These are phyloP conservation scores for Exophiala spinifera DNA, from an alignment of 2,329 filamentous ascomycete species.

Conservation along the genomic window DNA sequence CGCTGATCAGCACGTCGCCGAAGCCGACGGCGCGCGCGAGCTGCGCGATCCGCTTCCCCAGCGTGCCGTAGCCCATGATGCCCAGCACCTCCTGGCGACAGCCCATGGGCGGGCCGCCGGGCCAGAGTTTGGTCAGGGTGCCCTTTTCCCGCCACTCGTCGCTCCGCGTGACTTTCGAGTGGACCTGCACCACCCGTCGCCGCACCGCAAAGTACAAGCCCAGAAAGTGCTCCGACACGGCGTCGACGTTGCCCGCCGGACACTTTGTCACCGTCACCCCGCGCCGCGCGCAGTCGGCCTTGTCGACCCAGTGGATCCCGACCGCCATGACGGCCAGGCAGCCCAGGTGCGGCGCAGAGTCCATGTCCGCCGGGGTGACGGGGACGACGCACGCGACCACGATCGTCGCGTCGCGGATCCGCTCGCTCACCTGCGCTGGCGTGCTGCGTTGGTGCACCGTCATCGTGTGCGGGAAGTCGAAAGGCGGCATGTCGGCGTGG, in stretches of 20 bases:
- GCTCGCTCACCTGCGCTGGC: constrained; percentile 38
- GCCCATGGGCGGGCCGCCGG: constrained; percentile 41
- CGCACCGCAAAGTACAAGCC: constrained; percentile 49
- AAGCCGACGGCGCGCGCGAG: constrained; percentile 48
- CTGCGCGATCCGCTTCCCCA: constrained; percentile 47
- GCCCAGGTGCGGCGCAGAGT: constrained; percentile 42
- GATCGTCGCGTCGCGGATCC: constrained; percentile 48
- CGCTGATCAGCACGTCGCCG: constrained; percentile 47
- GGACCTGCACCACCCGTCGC: constrained; percentile 40
- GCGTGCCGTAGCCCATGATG: constrained; percentile 50
- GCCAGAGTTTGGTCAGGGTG: constrained; percentile 35
- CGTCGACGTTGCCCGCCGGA: constrained; percentile 47
- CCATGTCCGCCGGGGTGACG: constrained; percentile 42
- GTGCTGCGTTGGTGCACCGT: constrained; percentile 38
- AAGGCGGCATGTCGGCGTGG: constrained; percentile 38
- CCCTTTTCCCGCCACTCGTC: constrained; percentile 42
- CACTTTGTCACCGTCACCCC: constrained; percentile 48
- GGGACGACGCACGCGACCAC: constrained; percentile 42
- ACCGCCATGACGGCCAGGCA: constrained; percentile 47
- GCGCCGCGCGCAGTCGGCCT: constrained; percentile 41
- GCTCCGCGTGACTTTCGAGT: constrained; percentile 34
- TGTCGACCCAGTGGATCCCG: constrained; percentile 48
- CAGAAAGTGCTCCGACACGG: constrained; percentile 51
- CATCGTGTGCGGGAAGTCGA: constrained; percentile 45
- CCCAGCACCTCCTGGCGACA: constrained; percentile 50